Evolutionary conservation across 2,329 filamentous ascomycete genomes (phyloP).

Genomic region (Trichoderma atrobrunneum): DNA sequence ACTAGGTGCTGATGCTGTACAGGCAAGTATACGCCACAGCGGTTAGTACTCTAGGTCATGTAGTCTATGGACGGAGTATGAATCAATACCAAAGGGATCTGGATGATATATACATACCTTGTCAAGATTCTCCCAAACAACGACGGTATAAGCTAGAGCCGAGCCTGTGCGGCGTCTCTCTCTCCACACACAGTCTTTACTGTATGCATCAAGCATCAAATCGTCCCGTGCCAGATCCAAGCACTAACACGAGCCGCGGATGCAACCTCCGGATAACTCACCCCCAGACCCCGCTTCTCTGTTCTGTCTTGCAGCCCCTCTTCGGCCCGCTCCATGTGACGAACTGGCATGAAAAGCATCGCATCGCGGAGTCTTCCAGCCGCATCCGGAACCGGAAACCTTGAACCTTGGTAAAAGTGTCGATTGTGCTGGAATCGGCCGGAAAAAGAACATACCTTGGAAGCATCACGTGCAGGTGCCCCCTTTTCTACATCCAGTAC

Average conservation of each 20-base stretch:
- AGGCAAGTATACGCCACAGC: background rate
- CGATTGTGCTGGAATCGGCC: background rate
- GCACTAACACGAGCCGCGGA: slow-evolving; percentile 1
- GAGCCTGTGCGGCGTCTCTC: background rate
- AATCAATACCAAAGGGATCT: background rate
- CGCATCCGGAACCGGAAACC: background rate
- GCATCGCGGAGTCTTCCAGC: background rate
- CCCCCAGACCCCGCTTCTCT: background rate
- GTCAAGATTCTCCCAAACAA: background rate
- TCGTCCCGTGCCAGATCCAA: background rate
- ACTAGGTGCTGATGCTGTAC: no score
- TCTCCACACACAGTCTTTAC: background rate
- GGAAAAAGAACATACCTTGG: no score
- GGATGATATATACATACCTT: background rate
- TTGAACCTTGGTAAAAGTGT: no score
- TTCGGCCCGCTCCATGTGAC: background rate
- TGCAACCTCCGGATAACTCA: background rate
- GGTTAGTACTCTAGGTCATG: background rate
- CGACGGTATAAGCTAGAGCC: background rate
- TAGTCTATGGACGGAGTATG: no score
- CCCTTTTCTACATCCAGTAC: background rate
- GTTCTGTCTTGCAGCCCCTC: background rate
- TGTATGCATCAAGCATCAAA: background rate
- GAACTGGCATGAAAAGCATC: background rate
- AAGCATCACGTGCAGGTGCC: background rate